These are phyloP conservation scores for Sicyos baderoa DNA, from an alignment of 306 rosid species.

Conservation along the genomic window DNA sequence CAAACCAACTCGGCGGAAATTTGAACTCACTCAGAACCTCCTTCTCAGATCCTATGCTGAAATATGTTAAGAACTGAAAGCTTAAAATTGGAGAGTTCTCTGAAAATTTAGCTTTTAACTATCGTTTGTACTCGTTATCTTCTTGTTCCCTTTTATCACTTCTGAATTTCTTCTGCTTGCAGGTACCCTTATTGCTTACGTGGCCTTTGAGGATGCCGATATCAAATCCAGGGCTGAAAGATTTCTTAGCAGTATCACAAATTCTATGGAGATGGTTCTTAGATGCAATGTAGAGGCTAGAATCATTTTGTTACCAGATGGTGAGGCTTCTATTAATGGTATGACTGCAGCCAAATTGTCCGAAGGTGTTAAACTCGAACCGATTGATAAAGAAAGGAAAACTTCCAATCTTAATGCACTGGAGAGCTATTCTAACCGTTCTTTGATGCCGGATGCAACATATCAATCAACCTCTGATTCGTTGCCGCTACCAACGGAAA, in stretches of 20 bases:
- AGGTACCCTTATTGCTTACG: constrained; percentile 78
- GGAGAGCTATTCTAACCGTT: constrained; percentile 42
- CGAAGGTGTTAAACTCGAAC: constrained; percentile 30
- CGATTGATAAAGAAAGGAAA: constrained; percentile 38
- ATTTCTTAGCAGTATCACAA: constrained; percentile 85
- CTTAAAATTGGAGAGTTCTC: too few relatives aligned
- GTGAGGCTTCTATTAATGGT: constrained; percentile 45
- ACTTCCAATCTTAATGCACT: constrained; percentile 27
- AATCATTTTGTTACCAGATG: constrained; percentile 65
- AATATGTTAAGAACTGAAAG: constrained; percentile 3
- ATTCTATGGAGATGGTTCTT: constrained; percentile 87
- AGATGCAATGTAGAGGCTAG: constrained; percentile 83
- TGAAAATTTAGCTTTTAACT: background rate
- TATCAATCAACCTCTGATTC: constrained; percentile 44
- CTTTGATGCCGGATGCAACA: constrained; percentile 46
- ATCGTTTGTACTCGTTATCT: background rate
- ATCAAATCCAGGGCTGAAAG: constrained; percentile 87
- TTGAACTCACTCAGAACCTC: too few relatives aligned
- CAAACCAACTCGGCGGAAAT: too few relatives aligned
- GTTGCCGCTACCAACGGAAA: constrained; percentile 49
- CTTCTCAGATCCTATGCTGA: too few relatives aligned
- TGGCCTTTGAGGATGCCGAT: constrained; percentile 65
- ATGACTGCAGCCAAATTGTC: constrained; percentile 33
- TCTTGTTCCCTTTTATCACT: background rate
- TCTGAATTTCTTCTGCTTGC: constrained; percentile 25